Conservation (phyloP, 2,329 filamentous ascomycete genomes). For the Fusarium hostae region DNA sequence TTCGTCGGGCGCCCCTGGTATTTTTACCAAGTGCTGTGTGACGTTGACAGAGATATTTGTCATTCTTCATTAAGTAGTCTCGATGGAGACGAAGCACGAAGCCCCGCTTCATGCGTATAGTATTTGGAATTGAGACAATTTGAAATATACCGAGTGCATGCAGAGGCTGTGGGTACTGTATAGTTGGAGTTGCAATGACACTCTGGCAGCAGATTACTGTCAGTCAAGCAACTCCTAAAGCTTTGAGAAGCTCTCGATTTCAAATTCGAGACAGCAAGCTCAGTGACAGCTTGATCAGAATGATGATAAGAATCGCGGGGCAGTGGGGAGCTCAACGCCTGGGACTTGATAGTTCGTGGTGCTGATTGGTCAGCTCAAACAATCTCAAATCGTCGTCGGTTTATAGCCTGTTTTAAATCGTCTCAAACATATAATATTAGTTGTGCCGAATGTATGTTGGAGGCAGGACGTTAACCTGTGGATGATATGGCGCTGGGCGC, state of each 20-base stretch:
- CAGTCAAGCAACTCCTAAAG: neutral
- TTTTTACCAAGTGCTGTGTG: constrained; percentile 19
- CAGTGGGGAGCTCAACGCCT: constrained; percentile 28
- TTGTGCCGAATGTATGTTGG: neutral
- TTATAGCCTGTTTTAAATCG: constrained; percentile 22
- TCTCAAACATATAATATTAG: neutral
- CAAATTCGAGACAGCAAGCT: neutral
- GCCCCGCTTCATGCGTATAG: constrained; percentile 20
- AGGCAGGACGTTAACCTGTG: neutral
- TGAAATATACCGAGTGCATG: neutral
- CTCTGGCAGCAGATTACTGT: neutral
- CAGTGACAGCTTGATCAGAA: constrained; percentile 6
- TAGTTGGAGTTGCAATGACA: neutral
- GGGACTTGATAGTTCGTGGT: neutral
- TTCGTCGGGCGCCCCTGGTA: constrained; percentile 30
- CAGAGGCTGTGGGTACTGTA: neutral
- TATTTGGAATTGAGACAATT: constrained; percentile 35
- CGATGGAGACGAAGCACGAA: constrained; percentile 28
- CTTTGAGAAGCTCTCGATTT: neutral
- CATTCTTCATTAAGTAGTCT: constrained; percentile 22
- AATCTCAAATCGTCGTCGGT: constrained; percentile 5
- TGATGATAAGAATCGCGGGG: constrained; percentile 32
- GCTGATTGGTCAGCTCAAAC: constrained; percentile 24
- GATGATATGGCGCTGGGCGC: neutral
- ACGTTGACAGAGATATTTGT: constrained; percentile 36